Evolutionary conservation across 106 monocot species (phyloP).

Genomic region (Acorus gramineus): DNA sequence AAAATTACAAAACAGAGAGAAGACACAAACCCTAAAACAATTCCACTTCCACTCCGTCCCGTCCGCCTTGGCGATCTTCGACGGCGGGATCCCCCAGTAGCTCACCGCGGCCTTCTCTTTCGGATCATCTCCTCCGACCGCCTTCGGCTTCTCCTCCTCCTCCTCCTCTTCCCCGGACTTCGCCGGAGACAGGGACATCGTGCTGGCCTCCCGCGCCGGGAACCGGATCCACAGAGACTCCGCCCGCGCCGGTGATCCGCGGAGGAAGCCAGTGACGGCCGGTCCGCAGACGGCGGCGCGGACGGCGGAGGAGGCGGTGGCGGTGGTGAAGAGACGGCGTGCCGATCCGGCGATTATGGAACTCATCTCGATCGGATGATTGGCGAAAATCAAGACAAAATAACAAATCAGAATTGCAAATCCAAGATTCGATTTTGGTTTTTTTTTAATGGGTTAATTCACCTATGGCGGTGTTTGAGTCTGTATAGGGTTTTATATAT

Average conservation of each 20-base stretch:
- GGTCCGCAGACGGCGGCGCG: not conserved
- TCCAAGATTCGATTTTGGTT: too few relatives aligned
- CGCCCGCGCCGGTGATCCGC: not conserved
- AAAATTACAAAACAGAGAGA: not conserved
- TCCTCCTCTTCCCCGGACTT: not conserved
- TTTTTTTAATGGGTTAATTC: too few relatives aligned
- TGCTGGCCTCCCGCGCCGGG: slow-evolving; percentile 3
- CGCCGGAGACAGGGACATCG: not conserved
- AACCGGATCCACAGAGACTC: not conserved
- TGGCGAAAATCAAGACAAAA: too few relatives aligned
- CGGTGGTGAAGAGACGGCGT: slow-evolving; percentile 6
- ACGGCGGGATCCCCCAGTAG: slow-evolving; percentile 59
- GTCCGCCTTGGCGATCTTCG: slow-evolving; percentile 47
- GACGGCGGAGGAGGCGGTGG: not conserved
- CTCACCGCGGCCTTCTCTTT: slow-evolving; percentile 23
- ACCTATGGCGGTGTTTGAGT: too few relatives aligned
- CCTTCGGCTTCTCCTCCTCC: slow-evolving; percentile 10
- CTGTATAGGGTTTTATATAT: too few relatives aligned
- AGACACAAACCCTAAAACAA: slow-evolving; percentile 44
- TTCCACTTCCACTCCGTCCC: slow-evolving; percentile 79
- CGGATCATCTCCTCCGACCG: not conserved
- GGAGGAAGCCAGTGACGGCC: not conserved
- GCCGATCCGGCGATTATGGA: slow-evolving; percentile 9
- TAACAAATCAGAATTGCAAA: too few relatives aligned
- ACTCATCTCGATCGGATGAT: slow-evolving; percentile 3